Evolutionary conservation across 2,329 filamentous ascomycete genomes (phyloP).

Genomic region (Bipolaris victoriae): DNA sequence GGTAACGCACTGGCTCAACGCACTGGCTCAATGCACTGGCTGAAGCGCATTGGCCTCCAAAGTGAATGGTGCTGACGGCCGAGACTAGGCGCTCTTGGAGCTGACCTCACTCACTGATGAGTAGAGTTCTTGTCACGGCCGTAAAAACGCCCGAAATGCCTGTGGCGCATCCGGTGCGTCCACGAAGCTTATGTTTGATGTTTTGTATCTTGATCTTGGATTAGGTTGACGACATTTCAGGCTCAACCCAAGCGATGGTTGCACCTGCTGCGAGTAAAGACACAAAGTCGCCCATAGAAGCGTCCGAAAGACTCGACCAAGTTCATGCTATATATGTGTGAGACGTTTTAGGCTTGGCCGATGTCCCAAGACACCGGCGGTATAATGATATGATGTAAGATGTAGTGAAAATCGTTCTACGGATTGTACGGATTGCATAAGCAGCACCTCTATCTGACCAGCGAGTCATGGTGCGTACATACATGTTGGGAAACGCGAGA

Average conservation of each 20-base stretch:
- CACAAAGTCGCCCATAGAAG: background rate
- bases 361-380: background rate
- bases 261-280: background rate
- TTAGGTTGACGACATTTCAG: background rate
- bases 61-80: background rate
- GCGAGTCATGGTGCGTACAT: background rate
- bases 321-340: background rate
- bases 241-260: background rate
- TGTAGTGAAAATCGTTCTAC: background rate
- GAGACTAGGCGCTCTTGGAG: background rate
- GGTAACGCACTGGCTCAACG: background rate
- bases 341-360: no score
- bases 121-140: background rate
- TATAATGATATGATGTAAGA: background rate
- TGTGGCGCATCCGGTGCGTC: background rate
- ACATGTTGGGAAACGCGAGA: background rate
- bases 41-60: background rate
- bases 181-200: background rate
- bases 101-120: background rate
- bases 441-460: background rate
- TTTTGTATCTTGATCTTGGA: background rate
- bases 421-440: background rate
- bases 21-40: background rate
- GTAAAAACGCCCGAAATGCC: background rate
- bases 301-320: background rate